A percentile compares a stretch with the other conserved stretches of the same genome.
These are phyloP conservation scores for Parsonsia alboflavescens DNA, from an alignment of 257 asterid species.

Conservation along the genomic window DNA sequence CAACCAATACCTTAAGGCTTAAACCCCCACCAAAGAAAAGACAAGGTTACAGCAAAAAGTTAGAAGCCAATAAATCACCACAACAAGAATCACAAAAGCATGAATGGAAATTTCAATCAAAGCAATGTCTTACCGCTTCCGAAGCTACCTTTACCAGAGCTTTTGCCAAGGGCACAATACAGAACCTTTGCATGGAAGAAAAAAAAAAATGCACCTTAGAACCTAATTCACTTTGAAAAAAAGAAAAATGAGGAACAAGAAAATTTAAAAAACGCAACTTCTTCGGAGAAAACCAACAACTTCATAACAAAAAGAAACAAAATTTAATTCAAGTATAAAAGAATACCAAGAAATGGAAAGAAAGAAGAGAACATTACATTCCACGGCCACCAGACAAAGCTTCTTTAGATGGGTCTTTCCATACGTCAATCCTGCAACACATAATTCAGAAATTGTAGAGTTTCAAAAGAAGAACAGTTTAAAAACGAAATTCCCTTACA, in stretches of 20 bases:
- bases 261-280: not conserved
- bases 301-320: not conserved
- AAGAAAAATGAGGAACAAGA: not conserved
- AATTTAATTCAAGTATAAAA: not conserved
- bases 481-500: not conserved
- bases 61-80: not conserved
- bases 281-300: no score
- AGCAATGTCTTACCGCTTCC: constrained; percentile 39
- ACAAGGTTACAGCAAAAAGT: not conserved
- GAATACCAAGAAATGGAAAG: not conserved
- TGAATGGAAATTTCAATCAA: not conserved
- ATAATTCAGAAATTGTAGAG: not conserved
- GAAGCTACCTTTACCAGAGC: constrained; percentile 38
- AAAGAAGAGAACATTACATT: constrained; percentile 31
- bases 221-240: not conserved
- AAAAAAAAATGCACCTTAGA: not conserved
- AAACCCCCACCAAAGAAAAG: not conserved
- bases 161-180: constrained; percentile 57
- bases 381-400: constrained; percentile 78
- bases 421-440: constrained; percentile 50
- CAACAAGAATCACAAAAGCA: not conserved
- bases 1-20: not conserved
- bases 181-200: constrained; percentile 44
- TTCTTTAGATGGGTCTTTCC: constrained; percentile 60
- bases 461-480: not conserved